phyloP scores from a whole-genome alignment of 495 filamentous ascomycete genomes.

The Sphaerosporella brunnea region DNA sequence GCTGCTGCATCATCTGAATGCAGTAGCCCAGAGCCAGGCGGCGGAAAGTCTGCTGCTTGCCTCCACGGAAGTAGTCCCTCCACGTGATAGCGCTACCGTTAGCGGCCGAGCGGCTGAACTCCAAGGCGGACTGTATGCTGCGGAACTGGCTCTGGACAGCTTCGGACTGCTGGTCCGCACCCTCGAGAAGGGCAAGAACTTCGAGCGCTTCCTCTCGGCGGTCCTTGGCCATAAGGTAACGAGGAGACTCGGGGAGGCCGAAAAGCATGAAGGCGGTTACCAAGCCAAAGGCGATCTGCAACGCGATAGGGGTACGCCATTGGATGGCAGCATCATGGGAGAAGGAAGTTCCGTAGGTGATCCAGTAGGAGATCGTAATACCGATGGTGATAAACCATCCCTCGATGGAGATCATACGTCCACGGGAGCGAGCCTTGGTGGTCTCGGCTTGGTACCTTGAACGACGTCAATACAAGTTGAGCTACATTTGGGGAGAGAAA shows the following conservation, averaged over 20 bases:
- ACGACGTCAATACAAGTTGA: constrained; percentile 16
- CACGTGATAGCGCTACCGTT: constrained; percentile 9
- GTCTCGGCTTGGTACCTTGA: constrained; percentile 30
- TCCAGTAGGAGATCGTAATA: constrained; percentile 45
- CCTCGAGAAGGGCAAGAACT: constrained; percentile 28
- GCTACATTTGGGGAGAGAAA: background rate
- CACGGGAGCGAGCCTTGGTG: constrained; percentile 32
- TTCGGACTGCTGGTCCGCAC: constrained; percentile 15
- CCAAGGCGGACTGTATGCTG: constrained; percentile 20
- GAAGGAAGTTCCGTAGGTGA: constrained; percentile 40
- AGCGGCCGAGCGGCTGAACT: constrained; percentile 8
- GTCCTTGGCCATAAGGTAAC: constrained; percentile 30
- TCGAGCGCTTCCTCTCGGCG: constrained; percentile 26
- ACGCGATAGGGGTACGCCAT: constrained; percentile 36
- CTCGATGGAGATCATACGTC: constrained; percentile 31
- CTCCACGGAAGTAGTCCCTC: constrained; percentile 13
- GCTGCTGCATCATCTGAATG: constrained; percentile 30
- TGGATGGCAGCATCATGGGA: constrained; percentile 38
- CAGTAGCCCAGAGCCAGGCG: constrained; percentile 26
- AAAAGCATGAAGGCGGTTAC: constrained; percentile 27
- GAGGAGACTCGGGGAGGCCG: constrained; percentile 29
- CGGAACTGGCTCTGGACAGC: constrained; percentile 22
- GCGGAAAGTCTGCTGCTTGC: constrained; percentile 27
- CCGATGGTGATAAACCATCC: constrained; percentile 41
- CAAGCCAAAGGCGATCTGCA: constrained; percentile 32